Evolutionary conservation across 1,284 basidiomycete species (phyloP), one percentile per base, ranked within the genome.

Genomic region (Uromyces viciae-fabae): DNA sequence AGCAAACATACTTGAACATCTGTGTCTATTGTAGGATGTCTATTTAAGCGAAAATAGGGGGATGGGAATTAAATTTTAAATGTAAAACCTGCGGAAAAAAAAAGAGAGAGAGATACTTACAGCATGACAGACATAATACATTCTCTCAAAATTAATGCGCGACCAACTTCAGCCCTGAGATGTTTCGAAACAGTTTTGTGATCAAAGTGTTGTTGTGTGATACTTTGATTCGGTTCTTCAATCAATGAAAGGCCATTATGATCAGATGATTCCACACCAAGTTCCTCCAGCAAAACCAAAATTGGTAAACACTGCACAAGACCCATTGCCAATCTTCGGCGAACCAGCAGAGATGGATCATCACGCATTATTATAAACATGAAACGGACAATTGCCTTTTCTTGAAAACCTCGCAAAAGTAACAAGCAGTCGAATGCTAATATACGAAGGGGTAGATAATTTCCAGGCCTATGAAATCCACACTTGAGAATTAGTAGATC

Each of bases 351-450:
- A 8, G 93, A 98, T 40, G 92, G 89, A 85, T 99, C 96, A 83
- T 91, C 89, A 2, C 91, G 90, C 87, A 98, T 91, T 75, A 98
- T 91, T n/a, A 94, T 90, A 81, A 97, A 90, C 83, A 98, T 89
- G 85, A 98, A 99, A 36, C 91, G 90, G 88, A 94, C 92, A 82
- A 99, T 85, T 4, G 87, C 90, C 69, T 87, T 88, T 73, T 88
- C 87, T 28, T 88, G 87, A 0, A 89, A 86, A 3, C 87, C 87
- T 85, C 93, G 94, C 68, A 93, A 92, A 81, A 98, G 88, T 86
- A 99, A 91, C 3, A 99, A 89, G 28, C 93, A 93, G 85, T 99
- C 95, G 84, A 99, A 95, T 2, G 97, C 96, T 2, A 93, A 91
- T 73, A 94, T 89, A 40, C 97, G 92, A 43, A 99, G 92, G 83